These are phyloP conservation scores for Sugiyamaella japonica DNA, from an alignment of 1,139 yeast genomes.

Conservation along the genomic window DNA sequence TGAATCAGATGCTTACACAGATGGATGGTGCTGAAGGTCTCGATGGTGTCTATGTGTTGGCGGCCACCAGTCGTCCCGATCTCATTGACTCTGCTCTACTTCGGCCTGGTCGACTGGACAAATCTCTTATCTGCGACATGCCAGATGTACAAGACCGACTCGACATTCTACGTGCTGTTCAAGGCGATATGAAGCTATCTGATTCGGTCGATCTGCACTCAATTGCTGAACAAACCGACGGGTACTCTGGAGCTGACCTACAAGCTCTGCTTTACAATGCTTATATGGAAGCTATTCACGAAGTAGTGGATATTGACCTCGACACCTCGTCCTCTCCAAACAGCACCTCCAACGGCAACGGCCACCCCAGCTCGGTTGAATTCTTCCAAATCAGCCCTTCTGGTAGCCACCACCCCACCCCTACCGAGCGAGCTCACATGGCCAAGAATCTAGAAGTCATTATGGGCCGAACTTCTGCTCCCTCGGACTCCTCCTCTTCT, in stretches of 20 bases:
- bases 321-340: background rate
- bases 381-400: constrained; percentile 41
- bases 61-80: constrained; percentile 96
- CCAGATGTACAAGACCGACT: constrained; percentile 70
- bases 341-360: too few species aligned
- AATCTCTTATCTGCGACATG: constrained; percentile 85
- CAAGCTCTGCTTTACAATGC: constrained; percentile 94
- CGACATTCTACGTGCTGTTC: constrained; percentile 68
- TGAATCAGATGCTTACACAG: constrained; percentile 93
- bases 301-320: constrained; percentile 50
- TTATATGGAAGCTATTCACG: constrained; percentile 86
- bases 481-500: background rate
- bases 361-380: constrained; percentile 39
- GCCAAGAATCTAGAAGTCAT: constrained; percentile 51
- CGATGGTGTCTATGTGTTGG: constrained; percentile 94
- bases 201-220: constrained; percentile 54
- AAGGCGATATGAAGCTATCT: constrained; percentile 42
- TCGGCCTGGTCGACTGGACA: constrained; percentile 95
- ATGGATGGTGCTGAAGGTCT: constrained; percentile 99
- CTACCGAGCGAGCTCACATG: constrained; percentile 47
- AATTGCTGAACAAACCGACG: constrained; percentile 64
- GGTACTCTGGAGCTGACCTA: constrained; percentile 92
- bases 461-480: constrained; percentile 8
- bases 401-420: constrained; percentile 23
- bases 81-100: constrained; percentile 90